phyloP scores from a whole-genome alignment of 1,284 basidiomycete genomes.

The Nidula niveotomentosa region DNA sequence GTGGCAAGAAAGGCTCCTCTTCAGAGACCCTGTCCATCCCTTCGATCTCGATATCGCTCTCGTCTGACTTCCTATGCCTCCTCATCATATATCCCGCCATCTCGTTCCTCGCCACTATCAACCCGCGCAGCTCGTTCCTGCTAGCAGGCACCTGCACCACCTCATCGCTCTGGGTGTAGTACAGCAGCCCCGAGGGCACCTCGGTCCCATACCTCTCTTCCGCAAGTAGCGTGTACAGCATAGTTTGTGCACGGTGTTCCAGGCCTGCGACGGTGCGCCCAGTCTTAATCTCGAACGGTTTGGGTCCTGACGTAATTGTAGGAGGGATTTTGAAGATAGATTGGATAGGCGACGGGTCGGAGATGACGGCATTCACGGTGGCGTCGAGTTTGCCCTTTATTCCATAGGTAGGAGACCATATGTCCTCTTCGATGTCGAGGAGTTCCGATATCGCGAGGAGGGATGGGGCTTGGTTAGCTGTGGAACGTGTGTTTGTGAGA shows the following conservation, averaged over 20 bases:
- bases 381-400: constrained; percentile 97
- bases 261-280: constrained; percentile 77
- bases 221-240: constrained; percentile 93
- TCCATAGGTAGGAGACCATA: constrained; percentile 95
- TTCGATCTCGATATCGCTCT: constrained; percentile 21
- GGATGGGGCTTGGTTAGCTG: constrained; percentile 41
- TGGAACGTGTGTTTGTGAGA: constrained; percentile 63
- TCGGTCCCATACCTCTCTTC: constrained; percentile 83
- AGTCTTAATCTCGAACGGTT: constrained; percentile 97
- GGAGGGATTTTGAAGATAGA: constrained; percentile 6
- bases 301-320: constrained; percentile 40
- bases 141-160: constrained; percentile 80
- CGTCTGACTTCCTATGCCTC: constrained; percentile 23
- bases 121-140: constrained; percentile 81
- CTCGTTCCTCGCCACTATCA: constrained; percentile 85
- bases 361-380: constrained; percentile 72
- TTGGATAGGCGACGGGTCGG: constrained; percentile 28
- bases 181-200: constrained; percentile 81
- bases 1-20: constrained; percentile 66
- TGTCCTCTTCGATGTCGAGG: constrained; percentile 94
- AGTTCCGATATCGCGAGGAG: constrained; percentile 73
- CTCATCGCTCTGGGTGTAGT: constrained; percentile 91
- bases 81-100: constrained; percentile 77
- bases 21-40: background rate
- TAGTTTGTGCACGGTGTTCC: constrained; percentile 97